phyloP scores from a whole-genome alignment of 2,329 filamentous ascomycete species.

The Neocatenulostroma microsporum region DNA sequence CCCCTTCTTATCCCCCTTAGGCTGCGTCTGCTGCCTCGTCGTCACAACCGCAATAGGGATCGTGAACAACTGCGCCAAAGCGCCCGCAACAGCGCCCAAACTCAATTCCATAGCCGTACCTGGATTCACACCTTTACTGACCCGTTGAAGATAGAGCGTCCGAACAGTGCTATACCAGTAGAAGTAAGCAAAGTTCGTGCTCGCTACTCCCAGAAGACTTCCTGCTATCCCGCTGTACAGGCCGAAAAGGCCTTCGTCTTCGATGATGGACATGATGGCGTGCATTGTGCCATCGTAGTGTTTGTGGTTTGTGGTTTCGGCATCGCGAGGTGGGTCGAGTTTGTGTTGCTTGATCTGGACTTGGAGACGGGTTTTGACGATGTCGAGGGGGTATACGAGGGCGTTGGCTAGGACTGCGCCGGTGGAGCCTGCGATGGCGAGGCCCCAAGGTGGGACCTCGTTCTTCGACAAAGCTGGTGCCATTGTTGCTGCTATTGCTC shows the following conservation, averaged over 20 bases:
- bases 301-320: constrained; percentile 43
- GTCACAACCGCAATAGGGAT: constrained; percentile 95
- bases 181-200: constrained; percentile 98
- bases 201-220: constrained; percentile 82
- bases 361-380: constrained; percentile 93
- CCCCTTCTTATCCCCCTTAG: constrained; percentile 74
- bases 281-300: constrained; percentile 87
- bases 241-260: constrained; percentile 69
- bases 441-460: constrained; percentile 80
- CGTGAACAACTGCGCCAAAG: constrained; percentile 88
- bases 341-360: constrained; percentile 69
- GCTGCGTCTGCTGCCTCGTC: constrained; percentile 89
- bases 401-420: constrained; percentile 93
- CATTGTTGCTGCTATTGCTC: constrained; percentile 17
- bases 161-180: constrained; percentile 96
- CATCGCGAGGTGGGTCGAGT: constrained; percentile 26
- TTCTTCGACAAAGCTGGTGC: constrained; percentile 33
- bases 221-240: constrained; percentile 86
- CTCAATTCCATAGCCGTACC: constrained; percentile 75
- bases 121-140: constrained; percentile 45
- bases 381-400: constrained; percentile 90
- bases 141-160: constrained; percentile 60
- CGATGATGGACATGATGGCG: constrained; percentile 75
- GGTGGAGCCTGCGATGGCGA: constrained; percentile 82
- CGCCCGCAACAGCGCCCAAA: constrained; percentile 79